phyloP scores from a whole-genome alignment of 306 rosid species.

The Prunus davidiana region DNA sequence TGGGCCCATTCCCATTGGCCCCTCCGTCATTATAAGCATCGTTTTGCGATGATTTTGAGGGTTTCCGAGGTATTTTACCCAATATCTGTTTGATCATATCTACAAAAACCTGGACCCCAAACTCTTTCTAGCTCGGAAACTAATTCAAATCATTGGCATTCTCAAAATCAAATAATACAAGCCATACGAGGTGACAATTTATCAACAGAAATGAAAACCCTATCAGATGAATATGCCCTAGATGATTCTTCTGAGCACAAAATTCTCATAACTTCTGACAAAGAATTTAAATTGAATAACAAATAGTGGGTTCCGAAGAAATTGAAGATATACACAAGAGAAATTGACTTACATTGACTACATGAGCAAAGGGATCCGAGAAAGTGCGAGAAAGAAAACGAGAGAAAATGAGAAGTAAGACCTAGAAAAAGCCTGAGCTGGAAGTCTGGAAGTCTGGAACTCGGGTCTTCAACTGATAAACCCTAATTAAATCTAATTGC shows the following conservation, averaged over 20 bases:
- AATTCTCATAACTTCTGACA: slow-evolving; percentile 1
- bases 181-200: background rate
- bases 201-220: slow-evolving; percentile 5
- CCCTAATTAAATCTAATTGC: slow-evolving; percentile 23
- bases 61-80: slow-evolving; percentile 52
- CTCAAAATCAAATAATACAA: slow-evolving; percentile 2
- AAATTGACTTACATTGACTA: slow-evolving; percentile 35
- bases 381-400: slow-evolving; percentile 21
- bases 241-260: slow-evolving; percentile 6
- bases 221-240: slow-evolving; percentile 7
- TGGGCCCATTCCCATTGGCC: slow-evolving; percentile 36
- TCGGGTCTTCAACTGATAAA: slow-evolving; percentile 22
- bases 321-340: slow-evolving; percentile 14
- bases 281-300: background rate
- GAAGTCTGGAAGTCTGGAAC: slow-evolving; percentile 17
- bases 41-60: slow-evolving; percentile 42
- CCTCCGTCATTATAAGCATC: slow-evolving; percentile 39
- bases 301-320: slow-evolving; percentile 1
- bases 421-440: slow-evolving; percentile 13
- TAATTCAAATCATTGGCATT: slow-evolving; percentile 18
- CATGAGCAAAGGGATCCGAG: slow-evolving; percentile 3
- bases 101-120: slow-evolving; percentile 22
- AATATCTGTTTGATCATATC: slow-evolving; percentile 61
- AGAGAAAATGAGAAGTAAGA: slow-evolving; percentile 11
- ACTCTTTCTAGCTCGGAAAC: slow-evolving; percentile 6